Base-by-base conservation (phyloP, 1,284 basidiomycete species). In the Singerocomus inundabilis region DNA sequence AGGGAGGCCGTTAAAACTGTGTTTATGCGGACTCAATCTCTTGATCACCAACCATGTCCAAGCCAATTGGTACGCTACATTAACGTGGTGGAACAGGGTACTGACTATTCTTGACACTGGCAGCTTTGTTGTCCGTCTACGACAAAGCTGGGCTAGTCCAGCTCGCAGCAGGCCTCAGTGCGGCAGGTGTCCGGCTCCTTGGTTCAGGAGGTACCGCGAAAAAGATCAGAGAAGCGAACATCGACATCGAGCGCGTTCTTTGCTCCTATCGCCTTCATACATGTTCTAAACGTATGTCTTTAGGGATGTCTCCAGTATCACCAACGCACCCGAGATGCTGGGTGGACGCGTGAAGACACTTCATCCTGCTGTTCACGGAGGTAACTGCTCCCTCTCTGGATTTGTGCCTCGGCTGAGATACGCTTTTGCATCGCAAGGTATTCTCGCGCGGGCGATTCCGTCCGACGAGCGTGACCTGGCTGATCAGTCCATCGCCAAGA, bases 271-370 rank as follows among this genome's bases (percentile, higher is more conserved):
- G 29, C 41, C 28, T 40, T 29, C 37, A 25, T 18, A 18, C 24
- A 21, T 33, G 24, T 48, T 42, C 49, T 63, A 24, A 68, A 38
- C 43, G n/a, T 24, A 13, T 21, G 11, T 15, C 9, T 32, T n/a
- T 58, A 98, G 95, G 58, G 97, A 99, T 82, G 95, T 99, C 39
- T 93, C 94, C 18, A 91, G 94, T 65, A 91, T 99, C 72, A 99
- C 97, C 45, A 96, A 96, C 66, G 95, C 95, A 1, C 97, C 96
- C n/a, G 97, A 99, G 72, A 99, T 99, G 93, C 82, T 99, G 13
- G 95, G 96, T 48, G 97, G 97, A 37, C 82, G 97, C 56, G 97
- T 99, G 57, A 99, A 99, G 78, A 99, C 97, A 6, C 82, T 99
- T n/a, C 97, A 99, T 67, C 97, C 97, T 44, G 95, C 91, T 18